Percentiles rank a stretch among this genome's conserved stretches.
Conservation (phyloP, 2,329 filamentous ascomycete species). For the Neofusicoccum umdonicola region DNA sequence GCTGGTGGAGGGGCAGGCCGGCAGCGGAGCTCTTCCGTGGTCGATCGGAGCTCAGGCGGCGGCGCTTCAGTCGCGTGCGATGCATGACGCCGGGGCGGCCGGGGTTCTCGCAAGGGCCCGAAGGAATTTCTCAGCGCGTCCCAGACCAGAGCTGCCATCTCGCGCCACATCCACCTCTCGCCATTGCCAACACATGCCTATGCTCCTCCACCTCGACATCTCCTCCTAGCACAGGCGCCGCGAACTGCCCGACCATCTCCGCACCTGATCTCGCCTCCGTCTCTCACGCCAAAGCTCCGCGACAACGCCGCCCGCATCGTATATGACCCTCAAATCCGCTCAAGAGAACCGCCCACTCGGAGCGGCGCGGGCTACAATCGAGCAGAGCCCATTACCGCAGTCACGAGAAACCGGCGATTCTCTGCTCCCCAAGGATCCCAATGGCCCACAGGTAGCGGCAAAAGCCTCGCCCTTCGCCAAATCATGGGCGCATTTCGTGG, state of each 20-base stretch:
- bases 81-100: conserved; percentile 1
- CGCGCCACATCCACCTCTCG: background rate
- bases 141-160: background rate
- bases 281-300: background rate
- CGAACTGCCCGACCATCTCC: background rate
- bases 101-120: background rate
- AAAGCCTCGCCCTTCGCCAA: conserved; percentile 54
- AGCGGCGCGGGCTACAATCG: conserved; percentile 26
- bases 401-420: conserved; percentile 63
- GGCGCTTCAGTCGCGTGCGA: background rate
- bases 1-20: background rate
- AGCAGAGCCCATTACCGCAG: conserved; percentile 40
- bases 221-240: background rate
- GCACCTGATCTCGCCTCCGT: background rate
- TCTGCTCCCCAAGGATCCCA: conserved; percentile 45
- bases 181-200: background rate
- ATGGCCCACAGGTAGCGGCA: conserved; percentile 38
- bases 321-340: conserved; percentile 37
- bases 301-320: conserved; percentile 10
- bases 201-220: background rate
- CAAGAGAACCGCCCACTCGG: conserved; percentile 30
- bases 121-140: conserved; percentile 10
- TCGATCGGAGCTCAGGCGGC: background rate
- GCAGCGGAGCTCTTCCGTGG: background rate
- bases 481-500: conserved; percentile 89